Evolutionary conservation across 768 basidiomycete genomes (phyloP), one percentile per base, ranked within the genome.

Genomic region (Exsudoporus frostii): DNA sequence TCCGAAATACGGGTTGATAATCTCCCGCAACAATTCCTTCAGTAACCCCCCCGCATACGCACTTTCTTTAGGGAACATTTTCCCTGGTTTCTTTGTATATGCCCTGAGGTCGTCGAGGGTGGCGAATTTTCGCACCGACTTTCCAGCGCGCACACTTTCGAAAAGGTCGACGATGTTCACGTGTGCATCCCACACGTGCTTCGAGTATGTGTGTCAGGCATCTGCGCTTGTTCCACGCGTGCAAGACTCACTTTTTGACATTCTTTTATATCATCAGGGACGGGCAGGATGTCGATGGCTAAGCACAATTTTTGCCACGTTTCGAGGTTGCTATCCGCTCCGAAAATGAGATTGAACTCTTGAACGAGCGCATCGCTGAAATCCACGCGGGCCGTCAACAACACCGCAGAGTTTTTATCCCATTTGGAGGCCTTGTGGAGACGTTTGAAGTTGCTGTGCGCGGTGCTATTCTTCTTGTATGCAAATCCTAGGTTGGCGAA

Each of bases 161-260:
- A 73, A 44, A 20, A 75, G 64, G 40, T 75, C 69, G 17, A 71
- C 58, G 6, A 74, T 60, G 38, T 75, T 74, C 24, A 74, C 70
- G 30, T 72, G 59, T 7, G 65, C 58, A 15, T 57, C 60, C 51
- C 58, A 51, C 6, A 73, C 61, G n/a, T 40, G 51, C 70, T 62
- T 36, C 24, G 2, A 14, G 20, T 5, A 15, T 2, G 6, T 9
- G 7, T 5, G 24, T 48, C 32, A 40, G 38, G 5, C 1, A 42
- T 48, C 25, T 34, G 11, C 2, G 25, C 7, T 15, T 1, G 34
- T 32, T 40, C 20, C 20, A 2, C 25, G n/a, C 20, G 1, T 9
- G 9, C 15, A 17, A 10, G 14, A 52, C 62, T 49, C 27, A 68
- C 67, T 7, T 6, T 13, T 9, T 41, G 48, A 49, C 67, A 68